phyloP scores from a whole-genome alignment of 2,329 filamentous ascomycete species.

The Didymella sp. region DNA sequence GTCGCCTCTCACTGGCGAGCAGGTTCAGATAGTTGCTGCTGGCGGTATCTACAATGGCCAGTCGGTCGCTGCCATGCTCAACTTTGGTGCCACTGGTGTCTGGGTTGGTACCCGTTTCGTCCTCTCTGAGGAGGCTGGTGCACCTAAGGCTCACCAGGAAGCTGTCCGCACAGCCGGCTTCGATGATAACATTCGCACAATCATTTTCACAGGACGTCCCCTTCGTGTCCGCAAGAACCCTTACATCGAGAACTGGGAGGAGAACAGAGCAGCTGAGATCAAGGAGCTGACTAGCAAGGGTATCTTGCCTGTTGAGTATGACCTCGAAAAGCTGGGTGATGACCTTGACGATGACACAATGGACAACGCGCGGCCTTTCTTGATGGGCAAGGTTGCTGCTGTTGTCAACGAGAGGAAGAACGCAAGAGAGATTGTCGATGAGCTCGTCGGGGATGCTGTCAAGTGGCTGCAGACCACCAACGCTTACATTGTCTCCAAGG shows the following conservation, averaged over 20 bases:
- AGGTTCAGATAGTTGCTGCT: slow-evolving; percentile 90
- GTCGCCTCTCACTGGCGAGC: slow-evolving; percentile 83
- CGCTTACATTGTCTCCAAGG: slow-evolving; percentile 60
- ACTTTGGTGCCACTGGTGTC: slow-evolving; percentile 89
- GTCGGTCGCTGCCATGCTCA: slow-evolving; percentile 85
- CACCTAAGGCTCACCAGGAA: slow-evolving; percentile 92
- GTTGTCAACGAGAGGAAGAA: slow-evolving; percentile 92
- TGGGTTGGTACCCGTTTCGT: slow-evolving; percentile 99
- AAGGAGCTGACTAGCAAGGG: slow-evolving; percentile 90
- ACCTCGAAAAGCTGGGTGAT: slow-evolving; percentile 81
- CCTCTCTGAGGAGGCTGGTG: slow-evolving; percentile 90
- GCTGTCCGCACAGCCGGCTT: slow-evolving; percentile 89
- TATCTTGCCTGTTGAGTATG: slow-evolving; percentile 89
- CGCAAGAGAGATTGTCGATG: slow-evolving; percentile 91
- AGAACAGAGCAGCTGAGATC: slow-evolving; percentile 87
- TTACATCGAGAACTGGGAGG: slow-evolving; percentile 97
- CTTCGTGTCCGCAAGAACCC: slow-evolving; percentile 91
- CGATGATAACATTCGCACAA: slow-evolving; percentile 94
- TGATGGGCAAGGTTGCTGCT: slow-evolving; percentile 97
- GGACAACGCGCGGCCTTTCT: slow-evolving; percentile 87
- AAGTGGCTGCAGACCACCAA: slow-evolving; percentile 72
- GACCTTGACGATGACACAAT: slow-evolving; percentile 79
- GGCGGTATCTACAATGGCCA: slow-evolving; percentile 94
- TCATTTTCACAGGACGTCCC: slow-evolving; percentile 97
- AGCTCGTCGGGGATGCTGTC: slow-evolving; percentile 86